These are phyloP conservation scores for Hypoxylon sp. DNA, from an alignment of 2,329 filamentous ascomycete species.

Conservation along the genomic window DNA sequence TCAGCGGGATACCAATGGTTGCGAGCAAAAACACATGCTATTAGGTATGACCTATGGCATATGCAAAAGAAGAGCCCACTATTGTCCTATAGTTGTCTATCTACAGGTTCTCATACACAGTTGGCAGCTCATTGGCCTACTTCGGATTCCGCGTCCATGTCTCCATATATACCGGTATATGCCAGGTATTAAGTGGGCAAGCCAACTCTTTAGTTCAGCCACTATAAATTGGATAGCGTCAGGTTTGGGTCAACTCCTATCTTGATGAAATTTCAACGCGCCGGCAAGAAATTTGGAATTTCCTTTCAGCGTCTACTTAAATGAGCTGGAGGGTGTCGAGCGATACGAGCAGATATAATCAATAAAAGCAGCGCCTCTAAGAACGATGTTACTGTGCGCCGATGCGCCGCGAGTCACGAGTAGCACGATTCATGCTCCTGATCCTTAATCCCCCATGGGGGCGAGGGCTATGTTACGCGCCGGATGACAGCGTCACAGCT, in stretches of 20 bases:
- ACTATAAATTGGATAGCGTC: conserved; percentile 10
- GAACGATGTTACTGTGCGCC: conserved; percentile 25
- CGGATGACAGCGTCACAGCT: conserved; percentile 32
- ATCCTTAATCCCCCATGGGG: conserved; percentile 23
- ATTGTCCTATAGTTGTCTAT: conserved; percentile 23
- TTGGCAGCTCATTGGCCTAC: conserved; percentile 15
- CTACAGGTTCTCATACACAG: conserved; percentile 10
- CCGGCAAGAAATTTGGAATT: conserved; percentile 5
- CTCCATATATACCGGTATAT: conserved; percentile 21
- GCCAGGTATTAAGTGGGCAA: conserved; percentile 18
- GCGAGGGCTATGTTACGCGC: conserved; percentile 24
- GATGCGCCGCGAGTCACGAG: conserved; percentile 36
- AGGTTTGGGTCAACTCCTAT: conserved; percentile 16
- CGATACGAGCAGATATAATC: conserved; percentile 14
- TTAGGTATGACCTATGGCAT: conserved; percentile 28
- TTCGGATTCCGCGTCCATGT: conserved; percentile 1
- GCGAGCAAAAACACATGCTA: conserved; percentile 28
- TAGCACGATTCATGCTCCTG: conserved; percentile 38
- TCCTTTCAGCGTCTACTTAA: conserved; percentile 10
- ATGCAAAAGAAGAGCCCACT: conserved; percentile 14
- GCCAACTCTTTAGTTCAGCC: neutral
- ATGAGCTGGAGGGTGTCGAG: conserved; percentile 12
- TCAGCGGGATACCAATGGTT: conserved; percentile 36
- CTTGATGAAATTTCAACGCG: conserved; percentile 6
- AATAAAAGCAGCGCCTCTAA: conserved; percentile 21